Evolutionary conservation across 1,139 yeast species (phyloP), one percentile per base, ranked within the genome.

Genomic region (Candida freyschussii): DNA sequence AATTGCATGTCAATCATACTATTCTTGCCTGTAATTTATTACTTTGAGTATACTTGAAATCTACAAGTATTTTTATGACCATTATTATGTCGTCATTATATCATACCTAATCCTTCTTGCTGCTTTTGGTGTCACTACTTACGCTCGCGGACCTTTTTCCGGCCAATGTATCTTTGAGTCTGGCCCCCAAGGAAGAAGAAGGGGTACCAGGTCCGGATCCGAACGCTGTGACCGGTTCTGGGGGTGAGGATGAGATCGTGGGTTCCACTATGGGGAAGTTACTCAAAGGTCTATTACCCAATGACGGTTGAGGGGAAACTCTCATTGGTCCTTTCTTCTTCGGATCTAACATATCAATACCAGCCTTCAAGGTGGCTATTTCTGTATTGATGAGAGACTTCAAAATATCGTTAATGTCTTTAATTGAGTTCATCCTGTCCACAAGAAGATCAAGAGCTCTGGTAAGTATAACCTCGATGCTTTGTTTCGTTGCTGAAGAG

Each of bases 401-500:
- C 29, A 46, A 26, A 5, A 43, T 27, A 13, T 33, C 41, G 17
- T 40, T 37, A 38, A 40, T 37, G 6, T 27, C 21, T 7, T 26
- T 26, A 21, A 40, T 13, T 1, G 23, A 24, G 5, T 24, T 21
- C 25, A 33, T 19, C 13, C 45, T 24, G 8, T 27, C 28, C 5
- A 27, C 19, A 27, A 56, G 33, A 13, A 46, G 39, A 2, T 25
- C 40, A 15, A 44, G 34, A 3, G 46, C 42, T 7, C 39, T 31
- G 1, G 20, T 13, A 3, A 59, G 37, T 8, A 44, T 20, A 1
- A 41, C 34, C 13, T 44, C 36, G 7, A 59, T 41, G 25, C 26
- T 43, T 11, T 27, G 20, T 33, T 39, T 40, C 6, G 42, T 43
- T n/a, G 45, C 27, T 1, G 41, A 27, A 13, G 44, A 41, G 1